phyloP scores from a whole-genome alignment of 345 rosid genomes.

The Eutrema yunnanense region DNA sequence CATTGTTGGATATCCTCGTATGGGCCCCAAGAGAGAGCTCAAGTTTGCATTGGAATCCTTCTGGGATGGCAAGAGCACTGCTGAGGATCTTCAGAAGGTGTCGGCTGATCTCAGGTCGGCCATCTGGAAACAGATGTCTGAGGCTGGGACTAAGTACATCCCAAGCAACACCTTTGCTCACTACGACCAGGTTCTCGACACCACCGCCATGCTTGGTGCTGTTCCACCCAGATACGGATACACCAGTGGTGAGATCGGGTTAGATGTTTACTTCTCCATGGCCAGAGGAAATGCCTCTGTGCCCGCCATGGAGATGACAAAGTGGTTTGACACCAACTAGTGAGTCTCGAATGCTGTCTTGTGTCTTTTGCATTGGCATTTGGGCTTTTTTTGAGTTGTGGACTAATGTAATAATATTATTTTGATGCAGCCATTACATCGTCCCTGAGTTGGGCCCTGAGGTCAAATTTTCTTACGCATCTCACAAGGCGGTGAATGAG shows the following conservation, averaged over 20 bases:
- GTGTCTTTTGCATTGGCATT: not conserved
- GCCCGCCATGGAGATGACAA: slow-evolving; percentile 99
- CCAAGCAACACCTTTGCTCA: slow-evolving; percentile 95
- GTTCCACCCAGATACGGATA: slow-evolving; percentile 87
- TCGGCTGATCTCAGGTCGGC: slow-evolving; percentile 81
- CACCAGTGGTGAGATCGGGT: slow-evolving; percentile 84
- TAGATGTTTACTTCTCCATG: slow-evolving; percentile 87
- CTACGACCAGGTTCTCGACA: slow-evolving; percentile 93
- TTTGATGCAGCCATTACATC: slow-evolving; percentile 71
- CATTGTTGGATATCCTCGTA: slow-evolving; percentile 98
- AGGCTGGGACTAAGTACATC: slow-evolving; percentile 76
- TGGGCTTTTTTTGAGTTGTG: not conserved
- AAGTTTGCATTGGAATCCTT: slow-evolving; percentile 97
- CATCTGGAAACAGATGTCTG: slow-evolving; percentile 96
- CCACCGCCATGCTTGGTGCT: slow-evolving; percentile 98
- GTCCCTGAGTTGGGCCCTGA: slow-evolving; percentile 98
- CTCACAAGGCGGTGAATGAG: slow-evolving; percentile 93
- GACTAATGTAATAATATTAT: not conserved
- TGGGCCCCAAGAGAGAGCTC: slow-evolving; percentile 99
- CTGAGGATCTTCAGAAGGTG: slow-evolving; percentile 85
- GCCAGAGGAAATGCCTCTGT: slow-evolving; percentile 98
- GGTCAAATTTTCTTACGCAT: slow-evolving; percentile 81
- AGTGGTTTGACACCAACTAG: slow-evolving; percentile 99
- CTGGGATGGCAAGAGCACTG: slow-evolving; percentile 98
- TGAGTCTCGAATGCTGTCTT: slow-evolving; percentile 38